Evolutionary conservation across 148 eudicot genomes (phyloP).

Genomic region (Dysphania ambrosioides): DNA sequence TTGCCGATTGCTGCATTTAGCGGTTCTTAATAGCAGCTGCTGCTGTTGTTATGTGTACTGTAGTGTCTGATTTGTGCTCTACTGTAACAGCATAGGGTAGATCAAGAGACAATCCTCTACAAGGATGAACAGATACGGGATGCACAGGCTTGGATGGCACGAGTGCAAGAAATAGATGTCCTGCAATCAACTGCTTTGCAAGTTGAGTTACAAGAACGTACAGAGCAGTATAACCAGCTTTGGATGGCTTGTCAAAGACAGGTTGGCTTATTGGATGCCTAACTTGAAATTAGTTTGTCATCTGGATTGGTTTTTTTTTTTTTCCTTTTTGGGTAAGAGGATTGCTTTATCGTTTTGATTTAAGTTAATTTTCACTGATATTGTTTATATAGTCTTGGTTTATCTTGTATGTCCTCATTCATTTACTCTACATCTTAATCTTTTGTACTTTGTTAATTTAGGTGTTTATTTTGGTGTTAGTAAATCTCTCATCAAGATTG

Average conservation of each 20-base stretch:
- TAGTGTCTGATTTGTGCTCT: not conserved
- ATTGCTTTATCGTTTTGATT: not conserved
- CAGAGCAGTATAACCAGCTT: conserved; percentile 82
- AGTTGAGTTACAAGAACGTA: conserved; percentile 77
- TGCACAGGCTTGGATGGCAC: conserved; percentile 79
- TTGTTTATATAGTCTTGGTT: not conserved
- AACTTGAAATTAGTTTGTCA: not conserved
- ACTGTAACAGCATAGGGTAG: conserved; percentile 68
- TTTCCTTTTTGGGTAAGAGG: too few relatives aligned
- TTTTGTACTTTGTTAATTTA: too few relatives aligned
- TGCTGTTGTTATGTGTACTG: not conserved
- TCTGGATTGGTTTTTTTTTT: not conserved
- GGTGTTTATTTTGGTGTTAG: not conserved
- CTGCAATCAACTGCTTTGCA: conserved; percentile 71
- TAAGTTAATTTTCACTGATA: not conserved
- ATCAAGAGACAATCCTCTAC: conserved; percentile 65
- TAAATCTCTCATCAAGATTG: not conserved
- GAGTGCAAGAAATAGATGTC: conserved; percentile 84
- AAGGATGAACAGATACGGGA: conserved; percentile 92
- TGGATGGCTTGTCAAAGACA: conserved; percentile 84
- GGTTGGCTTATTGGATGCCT: conserved; percentile 37
- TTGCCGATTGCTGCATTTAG: not conserved
- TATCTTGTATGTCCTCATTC: not conserved
- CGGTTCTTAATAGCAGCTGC: not conserved
- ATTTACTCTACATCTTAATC: not conserved